phyloP scores from a whole-genome alignment of 768 basidiomycete genomes.

The Lyophyllum shimeji region DNA sequence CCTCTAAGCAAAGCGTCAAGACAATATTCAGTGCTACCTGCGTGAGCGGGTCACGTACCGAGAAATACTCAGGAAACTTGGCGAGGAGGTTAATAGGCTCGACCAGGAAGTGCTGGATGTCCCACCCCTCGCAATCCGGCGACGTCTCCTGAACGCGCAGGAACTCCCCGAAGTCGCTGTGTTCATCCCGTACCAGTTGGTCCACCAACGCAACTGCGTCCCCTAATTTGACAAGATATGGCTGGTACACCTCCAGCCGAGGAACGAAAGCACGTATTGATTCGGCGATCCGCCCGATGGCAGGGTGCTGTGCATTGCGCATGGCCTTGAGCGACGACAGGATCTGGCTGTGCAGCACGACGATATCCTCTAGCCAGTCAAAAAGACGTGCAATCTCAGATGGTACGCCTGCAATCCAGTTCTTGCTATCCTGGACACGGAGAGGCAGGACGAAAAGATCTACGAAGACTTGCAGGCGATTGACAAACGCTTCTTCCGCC shows the following conservation, averaged over 20 bases:
- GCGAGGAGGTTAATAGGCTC: slow-evolving; percentile 76
- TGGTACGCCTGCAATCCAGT: slow-evolving; percentile 85
- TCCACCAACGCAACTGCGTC: slow-evolving; percentile 55
- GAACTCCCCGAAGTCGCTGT: slow-evolving; percentile 84
- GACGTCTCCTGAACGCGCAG: slow-evolving; percentile 63
- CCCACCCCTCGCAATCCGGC: slow-evolving; percentile 59
- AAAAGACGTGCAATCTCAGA: slow-evolving; percentile 67
- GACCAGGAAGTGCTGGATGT: slow-evolving; percentile 63
- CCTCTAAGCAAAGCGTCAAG: slow-evolving; percentile 42
- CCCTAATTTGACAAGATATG: slow-evolving; percentile 77
- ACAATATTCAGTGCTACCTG: neutral
- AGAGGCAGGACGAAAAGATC: slow-evolving; percentile 78
- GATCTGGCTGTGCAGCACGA: slow-evolving; percentile 71
- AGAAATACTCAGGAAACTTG: slow-evolving; percentile 71
- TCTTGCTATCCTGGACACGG: slow-evolving; percentile 62
- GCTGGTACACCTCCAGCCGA: slow-evolving; percentile 80
- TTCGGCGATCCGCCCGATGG: slow-evolving; percentile 56
- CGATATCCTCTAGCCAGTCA: slow-evolving; percentile 88
- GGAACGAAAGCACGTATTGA: slow-evolving; percentile 60
- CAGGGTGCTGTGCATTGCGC: slow-evolving; percentile 38
- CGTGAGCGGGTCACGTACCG: slow-evolving; percentile 44
- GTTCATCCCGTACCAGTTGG: slow-evolving; percentile 43
- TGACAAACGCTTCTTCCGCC: slow-evolving; percentile 69
- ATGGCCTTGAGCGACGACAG: slow-evolving; percentile 35
- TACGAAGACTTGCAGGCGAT: slow-evolving; percentile 63